Base-by-base conservation (phyloP, 352 stramenopile genomes). In the Globisporangium mamillatum region DNA sequence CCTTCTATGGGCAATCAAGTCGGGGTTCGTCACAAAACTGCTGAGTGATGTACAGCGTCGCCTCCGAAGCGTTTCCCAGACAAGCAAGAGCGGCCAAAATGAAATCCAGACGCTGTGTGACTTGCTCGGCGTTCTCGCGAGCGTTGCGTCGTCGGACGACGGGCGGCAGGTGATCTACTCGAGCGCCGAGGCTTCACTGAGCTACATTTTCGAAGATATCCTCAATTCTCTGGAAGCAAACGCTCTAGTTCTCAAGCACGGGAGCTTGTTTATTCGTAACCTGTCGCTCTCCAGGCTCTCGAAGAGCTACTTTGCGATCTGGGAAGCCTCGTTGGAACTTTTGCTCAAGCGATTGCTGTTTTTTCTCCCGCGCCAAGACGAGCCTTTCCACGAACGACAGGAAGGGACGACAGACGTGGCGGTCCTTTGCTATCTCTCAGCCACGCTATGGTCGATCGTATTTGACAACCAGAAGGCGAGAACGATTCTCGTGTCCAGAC, bases 391-490 rank as follows among this genome's bases (percentile, higher is more conserved):
- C 44, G 18, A 8, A 52, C 44, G 44, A 52, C 44, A 52, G 3
- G 9, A 46, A 52, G 1, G n/a, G 55, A 7, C 25, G 44, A 48
- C 32, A 22, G 34, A 0, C 20, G 1, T 41, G 10, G 5, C 66
- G 3, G 29, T 62, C 5, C 32, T 50, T 22, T 22, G 41, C 25
- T 59, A 60, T 34, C 58, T 90, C 2, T 80, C 81, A 3, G 71
- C 74, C 1, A 66, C 84, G 36, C 73, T 92, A 2, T 79, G 81
- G 75, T 79, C 80, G 12, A 69, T 91, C 46, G 70, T 89, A 25
- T 87, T 80, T 38, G 84, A 92, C 73, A 89, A 89, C 64, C 82
- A 91, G 44, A 82, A 86, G 55, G 79, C 83, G 1, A 73, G 81
- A 12, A 74, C 84, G 1, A 56, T 83, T 32, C 34, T 92, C 8